Percentiles rank a stretch among this genome's conserved stretches.
Evolutionary conservation across 2,329 filamentous ascomycete species (phyloP).

Genomic region (Cladophialophora psammophila): DNA sequence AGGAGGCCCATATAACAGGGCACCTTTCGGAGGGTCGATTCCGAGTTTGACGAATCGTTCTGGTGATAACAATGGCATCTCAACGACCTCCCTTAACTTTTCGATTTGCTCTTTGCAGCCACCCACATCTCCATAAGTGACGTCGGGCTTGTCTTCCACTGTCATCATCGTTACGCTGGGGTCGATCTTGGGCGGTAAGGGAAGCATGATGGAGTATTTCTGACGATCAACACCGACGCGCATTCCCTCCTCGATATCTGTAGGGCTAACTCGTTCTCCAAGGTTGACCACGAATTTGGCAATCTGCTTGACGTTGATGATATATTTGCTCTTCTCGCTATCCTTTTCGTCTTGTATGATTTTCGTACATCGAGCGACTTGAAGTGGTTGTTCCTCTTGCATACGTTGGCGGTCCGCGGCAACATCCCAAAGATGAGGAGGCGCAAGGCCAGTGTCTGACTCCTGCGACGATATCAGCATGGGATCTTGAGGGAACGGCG

Average conservation of each 20-base stretch:
- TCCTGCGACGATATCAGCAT: constrained; percentile 64
- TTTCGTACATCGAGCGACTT: constrained; percentile 98
- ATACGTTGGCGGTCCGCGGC: constrained; percentile 98
- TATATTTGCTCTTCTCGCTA: constrained; percentile 98
- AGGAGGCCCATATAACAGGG: constrained; percentile 92
- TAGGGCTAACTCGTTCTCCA: constrained; percentile 93
- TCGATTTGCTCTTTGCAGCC: constrained; percentile 99
- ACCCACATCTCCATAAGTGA: constrained; percentile 98
- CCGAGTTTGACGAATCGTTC: constrained; percentile 98
- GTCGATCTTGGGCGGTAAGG: constrained; percentile 96
- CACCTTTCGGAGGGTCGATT: constrained; percentile 97
- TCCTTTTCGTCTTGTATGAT: constrained; percentile 98
- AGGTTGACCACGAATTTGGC: constrained; percentile 99
- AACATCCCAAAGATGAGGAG: constrained; percentile 98
- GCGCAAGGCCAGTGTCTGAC: constrained; percentile 97
- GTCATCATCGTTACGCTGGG: constrained; percentile 99
- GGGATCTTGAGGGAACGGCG: not conserved
- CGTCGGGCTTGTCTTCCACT: constrained; percentile 98
- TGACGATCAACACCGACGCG: constrained; percentile 96
- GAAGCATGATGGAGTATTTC: constrained; percentile 98
- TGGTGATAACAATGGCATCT: constrained; percentile 95
- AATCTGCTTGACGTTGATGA: constrained; percentile 99
- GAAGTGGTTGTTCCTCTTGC: constrained; percentile 96
- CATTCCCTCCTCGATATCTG: constrained; percentile 99
- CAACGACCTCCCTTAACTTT: constrained; percentile 97